These are phyloP conservation scores for Raffaelea arxii DNA, from an alignment of 2,329 filamentous ascomycete species.

Conservation along the genomic window DNA sequence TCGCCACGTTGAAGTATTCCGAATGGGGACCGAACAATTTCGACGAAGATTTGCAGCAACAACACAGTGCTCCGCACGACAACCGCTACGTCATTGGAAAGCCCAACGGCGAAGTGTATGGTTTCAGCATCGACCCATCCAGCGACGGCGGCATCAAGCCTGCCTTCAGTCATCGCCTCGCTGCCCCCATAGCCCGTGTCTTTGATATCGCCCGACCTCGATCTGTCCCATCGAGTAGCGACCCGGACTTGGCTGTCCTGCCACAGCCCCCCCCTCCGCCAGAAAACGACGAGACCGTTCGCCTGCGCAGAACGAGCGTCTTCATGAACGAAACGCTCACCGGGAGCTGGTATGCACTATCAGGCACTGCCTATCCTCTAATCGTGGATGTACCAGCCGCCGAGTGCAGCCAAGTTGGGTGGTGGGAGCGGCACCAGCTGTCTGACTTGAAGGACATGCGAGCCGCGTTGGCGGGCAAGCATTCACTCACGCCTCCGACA, in stretches of 20 bases:
- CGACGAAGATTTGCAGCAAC: constrained; percentile 75
- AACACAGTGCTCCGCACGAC: constrained; percentile 74
- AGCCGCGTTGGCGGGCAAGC: constrained; percentile 60
- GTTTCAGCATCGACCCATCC: constrained; percentile 54
- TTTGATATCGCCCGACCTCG: constrained; percentile 78
- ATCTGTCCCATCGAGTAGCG: constrained; percentile 49
- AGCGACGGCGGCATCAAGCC: constrained; percentile 34
- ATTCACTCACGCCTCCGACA: constrained; percentile 35
- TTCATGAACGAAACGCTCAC: constrained; percentile 78
- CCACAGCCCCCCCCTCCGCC: constrained; percentile 69
- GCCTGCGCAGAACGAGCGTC: constrained; percentile 53
- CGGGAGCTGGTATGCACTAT: constrained; percentile 93
- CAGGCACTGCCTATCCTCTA: constrained; percentile 74
- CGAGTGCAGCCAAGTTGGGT: constrained; percentile 12
- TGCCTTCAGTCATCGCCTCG: constrained; percentile 59
- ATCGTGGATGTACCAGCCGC: constrained; percentile 37
- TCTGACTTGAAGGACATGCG: constrained; percentile 38
- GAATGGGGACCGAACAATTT: constrained; percentile 93
- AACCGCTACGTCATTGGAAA: constrained; percentile 81
- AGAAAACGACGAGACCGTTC: constrained; percentile 36
- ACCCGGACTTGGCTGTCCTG: constrained; percentile 71
- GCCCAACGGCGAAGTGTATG: constrained; percentile 75
- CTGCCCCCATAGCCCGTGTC: constrained; percentile 73
- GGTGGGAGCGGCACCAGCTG: constrained; percentile 12
- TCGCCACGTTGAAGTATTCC: constrained; percentile 85